Conservation (phyloP, 306 rosid genomes). For the Fragaria vesca region DNA sequence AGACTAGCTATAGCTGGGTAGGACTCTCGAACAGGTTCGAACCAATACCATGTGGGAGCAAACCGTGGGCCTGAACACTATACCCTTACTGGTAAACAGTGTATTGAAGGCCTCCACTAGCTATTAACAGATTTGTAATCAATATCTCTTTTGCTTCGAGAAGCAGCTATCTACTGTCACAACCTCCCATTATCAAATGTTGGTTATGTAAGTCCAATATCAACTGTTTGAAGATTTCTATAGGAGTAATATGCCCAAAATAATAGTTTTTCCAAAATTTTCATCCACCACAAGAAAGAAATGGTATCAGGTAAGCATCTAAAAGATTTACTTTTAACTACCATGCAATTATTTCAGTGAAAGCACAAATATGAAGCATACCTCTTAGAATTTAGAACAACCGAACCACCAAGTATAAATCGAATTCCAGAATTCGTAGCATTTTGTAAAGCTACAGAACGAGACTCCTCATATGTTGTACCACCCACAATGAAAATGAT, state of each 20-base stretch:
- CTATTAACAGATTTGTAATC: not conserved
- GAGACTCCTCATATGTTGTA: slow-evolving; percentile 92
- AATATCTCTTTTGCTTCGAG: not conserved
- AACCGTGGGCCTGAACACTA: not conserved
- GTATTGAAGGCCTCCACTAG: not conserved
- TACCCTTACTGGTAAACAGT: not conserved
- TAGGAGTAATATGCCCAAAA: not conserved
- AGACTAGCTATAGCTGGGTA: not conserved
- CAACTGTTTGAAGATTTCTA: not conserved
- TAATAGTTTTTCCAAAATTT: not conserved
- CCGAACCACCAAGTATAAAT: slow-evolving; percentile 86
- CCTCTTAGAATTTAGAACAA: slow-evolving; percentile 89
- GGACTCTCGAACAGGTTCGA: not conserved
- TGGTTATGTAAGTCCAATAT: not conserved
- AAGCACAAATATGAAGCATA: slow-evolving; percentile 29
- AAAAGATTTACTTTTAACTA: slow-evolving; percentile 9
- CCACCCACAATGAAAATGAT: slow-evolving; percentile 93
- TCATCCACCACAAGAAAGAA: not conserved
- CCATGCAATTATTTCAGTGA: slow-evolving; percentile 15
- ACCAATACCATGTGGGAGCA: not conserved
- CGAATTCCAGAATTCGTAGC: slow-evolving; percentile 74
- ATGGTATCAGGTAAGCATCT: not conserved
- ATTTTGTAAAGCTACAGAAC: slow-evolving; percentile 81
- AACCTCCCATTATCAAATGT: not conserved
- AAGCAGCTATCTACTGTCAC: not conserved